Conservation (phyloP, 2,329 filamentous ascomycete species). For the Pezicula rhizophila region DNA sequence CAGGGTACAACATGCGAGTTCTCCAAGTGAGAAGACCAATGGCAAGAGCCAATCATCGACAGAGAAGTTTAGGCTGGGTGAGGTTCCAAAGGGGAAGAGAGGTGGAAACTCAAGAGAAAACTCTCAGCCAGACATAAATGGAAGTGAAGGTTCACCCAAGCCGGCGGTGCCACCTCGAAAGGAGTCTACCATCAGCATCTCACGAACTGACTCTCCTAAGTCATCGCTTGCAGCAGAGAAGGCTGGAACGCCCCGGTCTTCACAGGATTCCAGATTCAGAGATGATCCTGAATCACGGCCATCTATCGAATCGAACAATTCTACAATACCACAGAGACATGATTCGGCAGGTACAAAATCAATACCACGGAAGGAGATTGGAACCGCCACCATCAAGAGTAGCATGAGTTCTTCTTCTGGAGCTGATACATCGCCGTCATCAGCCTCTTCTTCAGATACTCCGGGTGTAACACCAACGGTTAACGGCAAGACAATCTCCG, state of each 20-base stretch:
- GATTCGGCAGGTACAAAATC: conserved; percentile 46
- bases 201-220: conserved; percentile 20
- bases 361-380: conserved; percentile 61
- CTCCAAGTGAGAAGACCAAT: conserved; percentile 23
- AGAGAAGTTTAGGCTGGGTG: conserved; percentile 73
- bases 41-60: conserved; percentile 28
- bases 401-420: conserved; percentile 23
- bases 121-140: conserved; percentile 31
- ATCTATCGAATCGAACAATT: conserved; percentile 27
- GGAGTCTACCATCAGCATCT: conserved; percentile 12
- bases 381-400: conserved; percentile 15
- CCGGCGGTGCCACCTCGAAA: conserved; percentile 27
- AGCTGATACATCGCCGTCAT: conserved; percentile 25
- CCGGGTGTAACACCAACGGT: conserved; percentile 22
- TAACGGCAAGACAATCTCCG: conserved; percentile 27
- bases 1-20: conserved; percentile 22
- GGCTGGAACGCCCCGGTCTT: conserved; percentile 43
- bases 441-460: conserved; percentile 25
- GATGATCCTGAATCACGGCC: conserved; percentile 45
- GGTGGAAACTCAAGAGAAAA: conserved; percentile 30
- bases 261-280: conserved; percentile 51
- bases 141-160: conserved; percentile 26
- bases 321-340: conserved; percentile 42
- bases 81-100: conserved; percentile 64
- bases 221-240: conserved; percentile 27